Percentiles rank a stretch among this genome's conserved stretches.
These are phyloP conservation scores for Microsporum ferrugineum DNA, from an alignment of 2,329 filamentous ascomycete genomes.

Conservation along the genomic window DNA sequence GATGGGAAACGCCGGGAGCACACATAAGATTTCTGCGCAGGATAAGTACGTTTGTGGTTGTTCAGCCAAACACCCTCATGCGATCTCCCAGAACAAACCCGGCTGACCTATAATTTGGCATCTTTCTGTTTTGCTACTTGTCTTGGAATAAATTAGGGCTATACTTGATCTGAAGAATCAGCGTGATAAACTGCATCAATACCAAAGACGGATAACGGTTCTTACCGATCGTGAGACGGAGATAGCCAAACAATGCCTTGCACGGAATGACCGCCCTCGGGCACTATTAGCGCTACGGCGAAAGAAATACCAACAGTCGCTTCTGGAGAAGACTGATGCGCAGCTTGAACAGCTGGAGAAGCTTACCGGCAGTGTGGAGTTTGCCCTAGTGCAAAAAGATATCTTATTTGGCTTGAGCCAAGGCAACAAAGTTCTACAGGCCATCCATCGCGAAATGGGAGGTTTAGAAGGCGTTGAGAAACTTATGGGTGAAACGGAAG, in stretches of 20 bases:
- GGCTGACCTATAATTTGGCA: not conserved
- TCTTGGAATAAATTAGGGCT: constrained; percentile 48
- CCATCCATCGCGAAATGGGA: constrained; percentile 93
- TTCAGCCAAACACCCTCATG: not conserved
- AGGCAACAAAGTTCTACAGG: constrained; percentile 75
- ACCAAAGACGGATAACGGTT: constrained; percentile 78
- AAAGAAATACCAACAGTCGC: constrained; percentile 92
- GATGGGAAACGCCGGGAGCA: constrained; percentile 57
- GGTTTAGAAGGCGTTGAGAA: constrained; percentile 89
- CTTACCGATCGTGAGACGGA: constrained; percentile 80
- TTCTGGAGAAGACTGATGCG: constrained; percentile 77
- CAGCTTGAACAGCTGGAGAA: constrained; percentile 91
- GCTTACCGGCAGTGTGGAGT: constrained; percentile 80
- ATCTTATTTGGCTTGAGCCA: constrained; percentile 86
- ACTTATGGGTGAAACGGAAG: constrained; percentile 82
- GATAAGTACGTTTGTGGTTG: constrained; percentile 56
- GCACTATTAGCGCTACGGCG: constrained; percentile 80
- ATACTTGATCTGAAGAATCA: constrained; percentile 97
- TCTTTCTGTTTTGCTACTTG: not conserved
- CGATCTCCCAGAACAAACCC: not conserved
- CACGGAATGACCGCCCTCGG: constrained; percentile 63
- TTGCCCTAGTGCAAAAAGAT: constrained; percentile 93
- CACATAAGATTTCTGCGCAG: constrained; percentile 60
- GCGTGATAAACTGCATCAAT: constrained; percentile 92
- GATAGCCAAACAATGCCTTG: constrained; percentile 72